These are phyloP conservation scores for Pseudogymnoascus sp. DNA, from an alignment of 2,329 filamentous ascomycete species.

Conservation along the genomic window DNA sequence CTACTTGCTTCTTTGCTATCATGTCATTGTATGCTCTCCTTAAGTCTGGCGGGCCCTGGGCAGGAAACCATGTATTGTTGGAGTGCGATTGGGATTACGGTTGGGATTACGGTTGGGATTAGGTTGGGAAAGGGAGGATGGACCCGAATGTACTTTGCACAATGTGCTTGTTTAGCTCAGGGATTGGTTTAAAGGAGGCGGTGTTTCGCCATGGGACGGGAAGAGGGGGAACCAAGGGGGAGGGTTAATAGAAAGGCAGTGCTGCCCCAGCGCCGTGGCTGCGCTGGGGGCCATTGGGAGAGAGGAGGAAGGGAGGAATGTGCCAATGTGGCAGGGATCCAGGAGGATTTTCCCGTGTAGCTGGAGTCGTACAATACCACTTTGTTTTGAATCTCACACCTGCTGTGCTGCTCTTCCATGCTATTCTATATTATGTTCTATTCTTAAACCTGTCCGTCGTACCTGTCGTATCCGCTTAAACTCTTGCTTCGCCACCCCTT, in stretches of 20 bases:
- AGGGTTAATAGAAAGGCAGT: background rate
- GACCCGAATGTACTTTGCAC: background rate
- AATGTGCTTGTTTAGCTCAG: background rate
- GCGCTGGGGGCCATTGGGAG: background rate
- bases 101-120: background rate
- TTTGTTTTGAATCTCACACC: constrained; percentile 4
- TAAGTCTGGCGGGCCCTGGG: background rate
- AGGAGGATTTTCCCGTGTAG: background rate
- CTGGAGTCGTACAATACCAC: constrained; percentile 7
- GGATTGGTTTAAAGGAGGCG: background rate
- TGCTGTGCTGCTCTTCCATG: background rate
- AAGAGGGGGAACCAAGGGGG: background rate
- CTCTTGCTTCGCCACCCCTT: background rate
- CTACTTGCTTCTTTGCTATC: background rate
- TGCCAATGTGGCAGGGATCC: background rate
- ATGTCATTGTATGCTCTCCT: background rate
- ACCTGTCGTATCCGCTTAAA: background rate
- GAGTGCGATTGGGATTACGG: background rate
- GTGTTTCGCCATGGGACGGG: background rate
- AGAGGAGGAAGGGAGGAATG: background rate
- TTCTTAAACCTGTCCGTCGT: background rate
- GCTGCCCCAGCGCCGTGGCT: background rate
- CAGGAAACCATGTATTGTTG: constrained; percentile 1
- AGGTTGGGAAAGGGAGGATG: background rate
- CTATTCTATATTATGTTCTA: background rate